These are phyloP conservation scores for Rutidosis leptorrhynchoides DNA, from an alignment of 129 eudicot species.

Conservation along the genomic window DNA sequence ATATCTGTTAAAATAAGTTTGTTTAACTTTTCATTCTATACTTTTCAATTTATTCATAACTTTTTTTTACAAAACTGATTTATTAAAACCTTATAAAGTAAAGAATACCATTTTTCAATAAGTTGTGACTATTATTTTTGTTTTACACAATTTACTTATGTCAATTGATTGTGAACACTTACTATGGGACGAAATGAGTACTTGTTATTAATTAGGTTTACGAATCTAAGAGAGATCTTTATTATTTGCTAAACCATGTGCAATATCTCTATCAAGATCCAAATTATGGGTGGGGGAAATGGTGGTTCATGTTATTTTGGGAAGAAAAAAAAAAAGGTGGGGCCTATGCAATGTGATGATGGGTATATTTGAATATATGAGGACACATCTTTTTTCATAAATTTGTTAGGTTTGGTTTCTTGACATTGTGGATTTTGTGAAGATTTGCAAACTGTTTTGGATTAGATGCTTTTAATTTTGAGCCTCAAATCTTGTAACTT, in stretches of 20 bases:
- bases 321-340: slow-evolving; percentile 38
- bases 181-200: too few relatives aligned
- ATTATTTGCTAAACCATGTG: slow-evolving; percentile 30
- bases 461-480: slow-evolving; percentile 39
- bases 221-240: slow-evolving; percentile 32
- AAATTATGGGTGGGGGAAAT: slow-evolving; percentile 55
- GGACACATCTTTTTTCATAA: slow-evolving; percentile 15
- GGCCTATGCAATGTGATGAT: slow-evolving; percentile 42
- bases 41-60: too few relatives aligned
- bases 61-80: too few relatives aligned
- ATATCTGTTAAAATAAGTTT: too few relatives aligned
- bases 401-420: slow-evolving; percentile 36
- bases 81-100: too few relatives aligned
- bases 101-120: too few relatives aligned
- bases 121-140: too few relatives aligned
- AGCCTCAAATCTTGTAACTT: slow-evolving; percentile 31
- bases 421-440: slow-evolving; percentile 29
- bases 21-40: too few relatives aligned
- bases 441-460: slow-evolving; percentile 30
- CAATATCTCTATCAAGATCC: slow-evolving; percentile 49
- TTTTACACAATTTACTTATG: too few relatives aligned
- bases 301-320: slow-evolving; percentile 57
- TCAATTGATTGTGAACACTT: too few relatives aligned
- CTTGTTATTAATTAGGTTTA: slow-evolving; percentile 24
- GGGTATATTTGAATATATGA: slow-evolving; percentile 37